Evolutionary conservation across 2,329 filamentous ascomycete genomes (phyloP).

Genomic region (Fusarium vanettenii): DNA sequence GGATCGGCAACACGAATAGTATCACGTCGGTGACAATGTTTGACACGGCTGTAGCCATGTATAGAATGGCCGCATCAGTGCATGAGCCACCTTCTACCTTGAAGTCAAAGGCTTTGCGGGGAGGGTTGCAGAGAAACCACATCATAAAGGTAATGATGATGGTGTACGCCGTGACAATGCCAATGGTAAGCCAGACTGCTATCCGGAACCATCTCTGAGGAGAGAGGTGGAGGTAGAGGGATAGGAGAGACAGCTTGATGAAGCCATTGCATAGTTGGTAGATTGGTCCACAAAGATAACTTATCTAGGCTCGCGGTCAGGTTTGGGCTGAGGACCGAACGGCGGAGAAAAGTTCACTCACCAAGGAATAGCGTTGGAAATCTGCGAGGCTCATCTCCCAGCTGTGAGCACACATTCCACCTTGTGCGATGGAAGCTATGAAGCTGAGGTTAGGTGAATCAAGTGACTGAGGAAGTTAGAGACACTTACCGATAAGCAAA

Average conservation of each 20-base stretch:
- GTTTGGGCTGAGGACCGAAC: neutral
- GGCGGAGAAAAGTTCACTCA: neutral
- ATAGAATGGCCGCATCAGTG: constrained; percentile 57
- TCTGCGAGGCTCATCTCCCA: constrained; percentile 39
- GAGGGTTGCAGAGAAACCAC: constrained; percentile 40
- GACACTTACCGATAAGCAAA: neutral
- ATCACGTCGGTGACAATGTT: constrained; percentile 61
- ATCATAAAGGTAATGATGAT: constrained; percentile 40
- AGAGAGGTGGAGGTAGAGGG: constrained; percentile 52
- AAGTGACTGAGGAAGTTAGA: neutral
- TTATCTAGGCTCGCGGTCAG: constrained; percentile 11
- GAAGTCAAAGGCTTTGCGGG: constrained; percentile 38
- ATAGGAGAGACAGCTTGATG: constrained; percentile 51
- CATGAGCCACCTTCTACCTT: constrained; percentile 47
- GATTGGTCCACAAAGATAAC: constrained; percentile 43
- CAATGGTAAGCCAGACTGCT: constrained; percentile 44
- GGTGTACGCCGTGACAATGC: constrained; percentile 47
- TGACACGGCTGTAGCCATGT: constrained; percentile 59
- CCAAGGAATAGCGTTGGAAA: constrained; percentile 35
- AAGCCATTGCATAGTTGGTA: constrained; percentile 51
- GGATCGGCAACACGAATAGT: constrained; percentile 59
- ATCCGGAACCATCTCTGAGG: constrained; percentile 48
- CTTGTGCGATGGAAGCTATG: neutral
- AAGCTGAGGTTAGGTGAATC: neutral
- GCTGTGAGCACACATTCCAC: constrained; percentile 33